These are phyloP conservation scores for Salinomyces thailandicus DNA, from an alignment of 2,329 filamentous ascomycete genomes.

Conservation along the genomic window DNA sequence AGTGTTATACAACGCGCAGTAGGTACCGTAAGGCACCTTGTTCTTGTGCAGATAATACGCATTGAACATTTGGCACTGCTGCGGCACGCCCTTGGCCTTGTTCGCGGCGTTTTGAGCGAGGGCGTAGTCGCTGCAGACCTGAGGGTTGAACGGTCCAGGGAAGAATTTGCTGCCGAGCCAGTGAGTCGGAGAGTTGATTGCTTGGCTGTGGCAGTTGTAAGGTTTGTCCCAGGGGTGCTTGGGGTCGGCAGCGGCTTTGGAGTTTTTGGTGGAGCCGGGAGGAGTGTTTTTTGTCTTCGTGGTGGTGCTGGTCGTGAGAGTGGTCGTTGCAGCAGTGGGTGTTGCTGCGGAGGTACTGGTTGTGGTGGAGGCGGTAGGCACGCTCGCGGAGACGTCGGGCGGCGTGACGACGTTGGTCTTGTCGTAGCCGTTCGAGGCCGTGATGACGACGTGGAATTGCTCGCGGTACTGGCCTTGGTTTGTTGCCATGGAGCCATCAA, in stretches of 20 bases:
- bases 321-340: background rate
- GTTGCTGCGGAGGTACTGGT: conserved; percentile 1
- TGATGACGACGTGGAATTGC: conserved; percentile 22
- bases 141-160: conserved; percentile 20
- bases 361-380: background rate
- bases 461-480: conserved; percentile 20
- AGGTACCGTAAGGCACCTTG: conserved; percentile 16
- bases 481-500: conserved; percentile 21
- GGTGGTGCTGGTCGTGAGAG: conserved; percentile 1
- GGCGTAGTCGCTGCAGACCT: conserved; percentile 19
- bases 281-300: background rate
- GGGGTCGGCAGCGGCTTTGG: conserved; percentile 1
- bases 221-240: conserved; percentile 3
- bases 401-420: conserved; percentile 14
- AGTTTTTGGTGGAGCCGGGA: background rate
- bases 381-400: conserved; percentile 8
- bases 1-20: conserved; percentile 15
- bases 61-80: conserved; percentile 20
- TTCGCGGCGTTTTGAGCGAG: conserved; percentile 14
- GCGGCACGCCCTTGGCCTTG: conserved; percentile 1
- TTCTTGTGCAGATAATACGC: conserved; percentile 21
- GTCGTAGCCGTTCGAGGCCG: conserved; percentile 21
- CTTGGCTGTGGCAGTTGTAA: conserved; percentile 10
- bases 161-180: conserved; percentile 19
- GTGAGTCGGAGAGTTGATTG: conserved; percentile 12